A percentile compares a stretch with the other conserved stretches of the same genome.
Evolutionary conservation across 1,284 basidiomycete species (phyloP).

Genomic region (Serendipita sp.): DNA sequence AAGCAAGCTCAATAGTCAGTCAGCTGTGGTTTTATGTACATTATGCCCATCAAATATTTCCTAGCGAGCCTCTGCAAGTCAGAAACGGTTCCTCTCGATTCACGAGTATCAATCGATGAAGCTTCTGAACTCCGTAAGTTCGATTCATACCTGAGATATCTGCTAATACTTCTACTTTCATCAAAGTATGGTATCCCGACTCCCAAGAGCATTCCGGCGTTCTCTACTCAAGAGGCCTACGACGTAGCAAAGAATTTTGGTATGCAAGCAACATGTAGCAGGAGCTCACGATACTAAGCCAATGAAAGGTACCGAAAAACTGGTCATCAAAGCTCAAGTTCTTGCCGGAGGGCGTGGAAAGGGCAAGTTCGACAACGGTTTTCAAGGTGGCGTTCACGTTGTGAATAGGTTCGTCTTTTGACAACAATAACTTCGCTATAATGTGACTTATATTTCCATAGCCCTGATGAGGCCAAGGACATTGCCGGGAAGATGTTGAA

Average conservation of each 20-base stretch:
- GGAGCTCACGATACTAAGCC: background rate
- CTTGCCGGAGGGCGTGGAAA: conserved; percentile 98
- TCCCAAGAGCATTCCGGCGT: conserved; percentile 83
- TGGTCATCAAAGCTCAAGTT: conserved; percentile 97
- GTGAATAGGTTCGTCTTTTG: conserved; percentile 57
- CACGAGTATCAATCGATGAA: conserved; percentile 98
- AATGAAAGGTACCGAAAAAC: conserved; percentile 41
- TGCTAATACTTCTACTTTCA: background rate
- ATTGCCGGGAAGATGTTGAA: conserved; percentile 90
- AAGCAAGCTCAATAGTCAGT: conserved; percentile 53
- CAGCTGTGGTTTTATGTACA: background rate
- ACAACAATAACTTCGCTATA: background rate
- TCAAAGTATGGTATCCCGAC: conserved; percentile 86
- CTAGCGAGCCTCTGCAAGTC: conserved; percentile 55
- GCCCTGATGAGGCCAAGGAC: conserved; percentile 80
- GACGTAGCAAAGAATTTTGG: conserved; percentile 81
- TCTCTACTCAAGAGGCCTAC: conserved; percentile 80
- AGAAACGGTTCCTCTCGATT: conserved; percentile 90
- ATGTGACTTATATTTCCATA: conserved; percentile 21
- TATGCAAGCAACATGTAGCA: conserved; percentile 21
- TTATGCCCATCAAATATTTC: conserved; percentile 5
- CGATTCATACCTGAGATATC: background rate
- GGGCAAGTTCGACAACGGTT: conserved; percentile 91
- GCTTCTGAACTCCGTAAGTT: conserved; percentile 76
- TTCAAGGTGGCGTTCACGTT: conserved; percentile 96